Evolutionary conservation across 805 yeast genomes (phyloP).

Genomic region (Wickerhamiella musiphila): DNA sequence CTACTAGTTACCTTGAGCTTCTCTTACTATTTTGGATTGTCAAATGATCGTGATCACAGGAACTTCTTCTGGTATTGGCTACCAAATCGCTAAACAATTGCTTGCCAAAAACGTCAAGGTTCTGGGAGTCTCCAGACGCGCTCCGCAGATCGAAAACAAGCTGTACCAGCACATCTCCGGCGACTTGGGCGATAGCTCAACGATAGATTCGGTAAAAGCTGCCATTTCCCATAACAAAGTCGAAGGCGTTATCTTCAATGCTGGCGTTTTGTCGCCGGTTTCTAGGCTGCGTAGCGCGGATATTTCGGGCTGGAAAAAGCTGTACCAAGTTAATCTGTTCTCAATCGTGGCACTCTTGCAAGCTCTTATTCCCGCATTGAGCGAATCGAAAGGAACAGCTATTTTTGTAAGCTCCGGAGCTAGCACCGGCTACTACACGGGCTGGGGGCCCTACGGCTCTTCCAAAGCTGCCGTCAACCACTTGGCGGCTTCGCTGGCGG

Average conservation of each 20-base stretch:
- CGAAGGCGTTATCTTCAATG: slow-evolving; percentile 41
- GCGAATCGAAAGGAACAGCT: slow-evolving; percentile 38
- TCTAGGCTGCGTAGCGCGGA: slow-evolving; percentile 27
- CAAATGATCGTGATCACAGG: too few species aligned
- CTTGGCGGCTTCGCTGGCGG: slow-evolving; percentile 45
- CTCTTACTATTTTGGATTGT: too few species aligned
- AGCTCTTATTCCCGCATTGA: slow-evolving; percentile 31
- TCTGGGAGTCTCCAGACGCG: slow-evolving; percentile 59
- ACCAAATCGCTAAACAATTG: slow-evolving; percentile 41
- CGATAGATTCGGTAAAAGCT: slow-evolving; percentile 19
- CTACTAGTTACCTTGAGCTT: too few species aligned
- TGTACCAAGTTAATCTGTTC: slow-evolving; percentile 65
- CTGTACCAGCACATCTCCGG: slow-evolving; percentile 27
- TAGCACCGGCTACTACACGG: slow-evolving; percentile 38
- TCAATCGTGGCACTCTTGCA: slow-evolving; percentile 46
- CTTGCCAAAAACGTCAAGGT: slow-evolving; percentile 30
- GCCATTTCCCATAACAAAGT: slow-evolving; percentile 20
- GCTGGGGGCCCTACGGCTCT: slow-evolving; percentile 87
- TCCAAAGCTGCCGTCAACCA: slow-evolving; percentile 86
- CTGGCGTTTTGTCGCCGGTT: slow-evolving; percentile 72
- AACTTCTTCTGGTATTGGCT: slow-evolving; percentile 52
- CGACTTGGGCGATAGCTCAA: slow-evolving; percentile 30
- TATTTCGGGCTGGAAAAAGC: slow-evolving; percentile 44
- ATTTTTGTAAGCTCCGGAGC: slow-evolving; percentile 89
- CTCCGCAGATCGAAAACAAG: slow-evolving; percentile 28